These are phyloP conservation scores for Euphorbia schlechtendalii DNA, from an alignment of 441 rosid genomes.

Conservation along the genomic window DNA sequence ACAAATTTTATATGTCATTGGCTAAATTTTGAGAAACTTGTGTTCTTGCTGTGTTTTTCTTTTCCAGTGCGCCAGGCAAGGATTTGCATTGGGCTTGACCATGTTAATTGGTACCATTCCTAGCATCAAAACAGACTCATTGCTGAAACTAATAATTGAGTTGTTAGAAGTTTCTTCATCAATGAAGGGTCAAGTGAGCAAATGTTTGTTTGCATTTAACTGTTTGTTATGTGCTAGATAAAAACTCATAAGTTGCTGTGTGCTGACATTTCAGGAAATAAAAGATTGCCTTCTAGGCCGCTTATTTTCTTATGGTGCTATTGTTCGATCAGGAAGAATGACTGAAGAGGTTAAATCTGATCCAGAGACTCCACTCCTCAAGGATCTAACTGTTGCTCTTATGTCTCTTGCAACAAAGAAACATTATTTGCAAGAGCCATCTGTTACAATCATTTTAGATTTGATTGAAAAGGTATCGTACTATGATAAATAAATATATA, in stretches of 20 bases:
- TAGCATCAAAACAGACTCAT: constrained; percentile 53
- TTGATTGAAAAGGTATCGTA: constrained; percentile 61
- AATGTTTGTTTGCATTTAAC: constrained; percentile 8
- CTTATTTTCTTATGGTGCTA: constrained; percentile 76
- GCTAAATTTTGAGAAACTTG: constrained; percentile 7
- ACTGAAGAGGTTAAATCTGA: constrained; percentile 50
- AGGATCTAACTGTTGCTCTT: constrained; percentile 51
- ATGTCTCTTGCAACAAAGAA: constrained; percentile 69
- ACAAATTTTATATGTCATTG: not conserved
- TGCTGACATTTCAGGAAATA: too few relatives aligned
- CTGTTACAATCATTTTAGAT: constrained; percentile 58
- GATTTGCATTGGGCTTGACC: constrained; percentile 80
- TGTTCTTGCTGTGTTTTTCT: constrained; percentile 15
- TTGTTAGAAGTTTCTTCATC: constrained; percentile 75
- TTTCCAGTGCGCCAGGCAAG: constrained; percentile 89
- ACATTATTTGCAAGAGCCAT: constrained; percentile 89
- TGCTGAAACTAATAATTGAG: constrained; percentile 64
- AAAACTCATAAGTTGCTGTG: constrained; percentile 18
- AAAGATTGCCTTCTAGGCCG: too few relatives aligned
- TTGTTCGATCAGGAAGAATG: constrained; percentile 72
- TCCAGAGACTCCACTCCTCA: constrained; percentile 43
- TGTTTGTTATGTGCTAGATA: constrained; percentile 15
- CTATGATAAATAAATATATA: not conserved
- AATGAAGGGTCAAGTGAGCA: constrained; percentile 77
- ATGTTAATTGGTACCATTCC: constrained; percentile 45